Base-by-base conservation (phyloP, 441 rosid species). In the Croton laevigatus region DNA sequence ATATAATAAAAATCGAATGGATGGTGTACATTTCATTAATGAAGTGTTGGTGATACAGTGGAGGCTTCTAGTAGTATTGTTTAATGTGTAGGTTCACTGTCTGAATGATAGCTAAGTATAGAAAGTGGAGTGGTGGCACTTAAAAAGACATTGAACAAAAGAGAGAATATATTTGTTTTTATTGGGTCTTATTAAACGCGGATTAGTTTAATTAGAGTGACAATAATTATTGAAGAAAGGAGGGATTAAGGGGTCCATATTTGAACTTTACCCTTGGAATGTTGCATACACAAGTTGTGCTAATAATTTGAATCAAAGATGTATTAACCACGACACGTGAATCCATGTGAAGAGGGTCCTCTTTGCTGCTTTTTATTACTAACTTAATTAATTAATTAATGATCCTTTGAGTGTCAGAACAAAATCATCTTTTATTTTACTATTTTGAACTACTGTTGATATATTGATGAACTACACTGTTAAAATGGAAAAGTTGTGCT, bases 261-360 rank as follows among this genome's bases (percentile, higher is more conserved):
- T 71, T 77, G 51, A 65, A 71, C 80, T 72, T 75, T 72, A 72
- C 68, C 54, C 66, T 73, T 76, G 71, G 72, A 36, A 73, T 75
- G 81, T 62, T 76, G 65, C 36, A 22, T 49, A 8, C 69, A 65
- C 71, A 65, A 63, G 11, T 72, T 78, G 70, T 59, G 44, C 7
- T 40, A 40, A 40, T 72, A 36, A 57, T 59, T 62, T 76, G 22
- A 76, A 71, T 68, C 6, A 49, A 49, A 49, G 75, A 67, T 72
- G 73, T 62, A 73, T 65, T 72, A 74, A 66, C 75, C 36, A 34
- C 38, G 65, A 44, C 87, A 78, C 73, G 85, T 77, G 81, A 81
- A 82, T 79, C 75, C 85, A 85, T 76, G 88, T 85, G 86, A 85
- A 75, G 82, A 13, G 85, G 86, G 83, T 23, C 82, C 88, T 71